Base-by-base conservation (phyloP, 2,329 filamentous ascomycete genomes). In the Fusarium longipes region DNA sequence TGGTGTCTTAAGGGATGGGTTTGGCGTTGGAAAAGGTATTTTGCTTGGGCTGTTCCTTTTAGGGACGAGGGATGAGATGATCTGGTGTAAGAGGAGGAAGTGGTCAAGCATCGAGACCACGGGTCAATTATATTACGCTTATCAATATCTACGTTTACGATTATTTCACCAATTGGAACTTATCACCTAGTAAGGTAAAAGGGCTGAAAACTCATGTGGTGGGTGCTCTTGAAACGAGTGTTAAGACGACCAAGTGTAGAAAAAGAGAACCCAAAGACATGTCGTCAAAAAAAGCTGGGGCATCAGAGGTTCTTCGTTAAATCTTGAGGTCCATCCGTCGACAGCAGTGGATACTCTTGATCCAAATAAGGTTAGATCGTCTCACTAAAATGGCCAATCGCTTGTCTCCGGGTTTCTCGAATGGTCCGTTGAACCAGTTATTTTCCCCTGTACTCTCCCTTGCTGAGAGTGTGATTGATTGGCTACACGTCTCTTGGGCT, bases 281-380 rank as follows among this genome's bases (percentile, higher is more conserved):
- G 65, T 66, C 55, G 65, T 65, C 47, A 7, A 15, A 67, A 67
- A 68, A 68, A 27, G 22, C 39, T 40, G 60, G 65, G 65, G 65
- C 49, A 47, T 68, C 49, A 57, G 49, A 61, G 56, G 56, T 49
- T 54, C 24, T 40, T 42, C 50, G 64, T 55, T 65, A 53, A 68
- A 62, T 65, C 54, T 51, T 36, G n/a, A 53, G 51, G 27, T 48
- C 47, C 49, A 54, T 11, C 32, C 35, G 25, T 15, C 32, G 35
- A n/a, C 38, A 6, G n/a, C 33, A 57, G 62, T 49, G 44, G 53
- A 55, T 30, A 38, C 40, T 15, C 3, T 18, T 10, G 10, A n/a
- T 4, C 24, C 45, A 14, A 8, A 6, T 12, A 8, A 1, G 20
- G 54, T 11, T 49, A 60, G 54, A 35, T 6, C 14, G 8, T 2